Evolutionary conservation across 2,329 filamentous ascomycete species (phyloP), one percentile per base, ranked within the genome.

Genomic region (Xylariaceae sp.): DNA sequence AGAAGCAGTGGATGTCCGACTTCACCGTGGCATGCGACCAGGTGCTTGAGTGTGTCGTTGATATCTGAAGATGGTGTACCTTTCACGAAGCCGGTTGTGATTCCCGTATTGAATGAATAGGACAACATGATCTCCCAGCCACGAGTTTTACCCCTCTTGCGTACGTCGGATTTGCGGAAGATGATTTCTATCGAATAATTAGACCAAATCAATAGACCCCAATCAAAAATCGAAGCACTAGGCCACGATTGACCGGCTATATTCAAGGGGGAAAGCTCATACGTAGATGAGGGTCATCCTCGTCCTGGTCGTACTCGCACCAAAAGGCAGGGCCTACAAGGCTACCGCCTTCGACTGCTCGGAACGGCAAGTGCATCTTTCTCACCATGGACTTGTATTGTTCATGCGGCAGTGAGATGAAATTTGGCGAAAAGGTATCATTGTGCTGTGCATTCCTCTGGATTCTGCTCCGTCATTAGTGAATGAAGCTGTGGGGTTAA

Each of bases 101-200:
- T 78, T 62, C 75, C 74, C 2, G 79, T 81, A 11, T 71, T 74
- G 71, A 87, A 81, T 43, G 77, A 79, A 70, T 87, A 77, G 3
- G 83, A 85, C 33, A 87, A 78, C 76, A 85, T 85, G 53, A 87
- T 76, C 72, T 87, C 85, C 83, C 84, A 87, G 40, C 85, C 85
- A 53, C 85, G 81, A 14, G 85, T 87, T 66, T 78, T 79, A 60
- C 83, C 84, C 73, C 84, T 86, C 69, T 87, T 87, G 47, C 83
- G 82, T 29, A 87, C 85, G 66, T 87, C 85, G n/a, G 82, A 86
- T 71, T 87, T 87, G 63, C 85, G 82, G 67, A 84, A 85, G 57
- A 87, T 79, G 63, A 87, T 82, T 66, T 87, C 81, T 83, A 55
- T 2, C 6, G 7, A 34, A 47, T 21, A 3, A 43, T 67, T 51